phyloP scores from a whole-genome alignment of 257 asterid species.

The Lithospermum erythrorhizon region DNA sequence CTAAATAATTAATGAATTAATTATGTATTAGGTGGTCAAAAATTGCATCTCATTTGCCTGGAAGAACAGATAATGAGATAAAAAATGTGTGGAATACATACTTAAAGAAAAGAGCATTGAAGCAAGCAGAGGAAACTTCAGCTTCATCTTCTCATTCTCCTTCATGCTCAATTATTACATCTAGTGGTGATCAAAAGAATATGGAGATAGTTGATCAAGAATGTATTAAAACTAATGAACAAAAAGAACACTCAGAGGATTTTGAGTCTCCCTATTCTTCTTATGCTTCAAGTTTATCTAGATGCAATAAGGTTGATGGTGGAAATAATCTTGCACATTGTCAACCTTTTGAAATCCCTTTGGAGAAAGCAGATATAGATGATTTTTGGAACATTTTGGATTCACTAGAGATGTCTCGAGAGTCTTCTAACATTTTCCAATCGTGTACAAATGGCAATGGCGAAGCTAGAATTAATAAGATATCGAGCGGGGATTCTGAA shows the following conservation, averaged over 20 bases:
- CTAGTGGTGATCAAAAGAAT: slow-evolving; percentile 10
- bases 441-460: not conserved
- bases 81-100: slow-evolving; percentile 78
- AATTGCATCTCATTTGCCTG: slow-evolving; percentile 60
- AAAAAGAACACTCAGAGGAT: slow-evolving; percentile 5
- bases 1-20: not conserved
- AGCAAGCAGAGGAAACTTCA: not conserved
- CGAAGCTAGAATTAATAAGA: not conserved
- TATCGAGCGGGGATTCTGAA: not conserved
- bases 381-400: slow-evolving; percentile 32
- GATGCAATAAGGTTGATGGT: slow-evolving; percentile 2
- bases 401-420: slow-evolving; percentile 13
- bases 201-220: not conserved
- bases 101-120: slow-evolving; percentile 38
- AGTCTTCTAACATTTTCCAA: slow-evolving; percentile 1
- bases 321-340: slow-evolving; percentile 5
- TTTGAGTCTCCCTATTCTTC: slow-evolving; percentile 18
- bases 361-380: slow-evolving; percentile 23
- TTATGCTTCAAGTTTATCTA: slow-evolving; percentile 13
- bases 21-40: slow-evolving; percentile 54
- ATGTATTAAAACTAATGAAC: not conserved
- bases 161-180: slow-evolving; percentile 20
- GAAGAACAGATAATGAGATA: slow-evolving; percentile 83
- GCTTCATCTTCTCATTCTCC: slow-evolving; percentile 3
- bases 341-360: slow-evolving; percentile 23